Conservation (phyloP, 1,284 basidiomycete genomes). For the Puccinia hordei region DNA sequence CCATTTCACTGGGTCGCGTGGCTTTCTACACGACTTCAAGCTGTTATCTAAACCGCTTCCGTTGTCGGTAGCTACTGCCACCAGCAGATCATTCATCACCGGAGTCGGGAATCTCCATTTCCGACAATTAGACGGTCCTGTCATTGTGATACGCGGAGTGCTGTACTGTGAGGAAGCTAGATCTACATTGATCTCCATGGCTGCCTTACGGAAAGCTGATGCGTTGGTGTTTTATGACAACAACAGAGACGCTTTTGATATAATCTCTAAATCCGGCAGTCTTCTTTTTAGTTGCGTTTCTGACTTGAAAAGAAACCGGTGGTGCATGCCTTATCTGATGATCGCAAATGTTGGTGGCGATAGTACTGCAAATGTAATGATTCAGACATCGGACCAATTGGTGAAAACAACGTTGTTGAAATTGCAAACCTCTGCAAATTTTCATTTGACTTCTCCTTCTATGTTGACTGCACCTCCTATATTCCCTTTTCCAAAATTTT, state of each 20-base stretch:
- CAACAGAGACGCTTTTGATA: background rate
- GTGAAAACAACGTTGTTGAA: no score
- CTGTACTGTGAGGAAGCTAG: background rate
- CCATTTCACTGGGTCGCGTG: background rate
- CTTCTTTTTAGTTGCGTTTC: background rate
- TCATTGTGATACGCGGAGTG: background rate
- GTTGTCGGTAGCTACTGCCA: background rate
- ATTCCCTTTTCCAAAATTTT: no score
- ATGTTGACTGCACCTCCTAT: no score
- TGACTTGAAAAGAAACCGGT: background rate
- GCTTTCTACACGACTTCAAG: background rate
- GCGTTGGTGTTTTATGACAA: background rate
- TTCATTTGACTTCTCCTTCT: no score
- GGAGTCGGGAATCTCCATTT: background rate
- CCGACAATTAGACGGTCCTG: background rate
- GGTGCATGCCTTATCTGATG: background rate
- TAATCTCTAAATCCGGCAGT: background rate
- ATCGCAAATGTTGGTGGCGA: no score
- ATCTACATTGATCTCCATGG: background rate
- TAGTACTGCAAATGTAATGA: no score
- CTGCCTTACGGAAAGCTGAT: slow-evolving; percentile 2
- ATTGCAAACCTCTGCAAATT: no score
- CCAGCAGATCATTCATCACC: background rate
- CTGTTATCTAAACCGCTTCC: background rate
- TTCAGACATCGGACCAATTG: no score